Evolutionary conservation across 768 basidiomycete species (phyloP).

Genomic region (Lactifluus pinguis): DNA sequence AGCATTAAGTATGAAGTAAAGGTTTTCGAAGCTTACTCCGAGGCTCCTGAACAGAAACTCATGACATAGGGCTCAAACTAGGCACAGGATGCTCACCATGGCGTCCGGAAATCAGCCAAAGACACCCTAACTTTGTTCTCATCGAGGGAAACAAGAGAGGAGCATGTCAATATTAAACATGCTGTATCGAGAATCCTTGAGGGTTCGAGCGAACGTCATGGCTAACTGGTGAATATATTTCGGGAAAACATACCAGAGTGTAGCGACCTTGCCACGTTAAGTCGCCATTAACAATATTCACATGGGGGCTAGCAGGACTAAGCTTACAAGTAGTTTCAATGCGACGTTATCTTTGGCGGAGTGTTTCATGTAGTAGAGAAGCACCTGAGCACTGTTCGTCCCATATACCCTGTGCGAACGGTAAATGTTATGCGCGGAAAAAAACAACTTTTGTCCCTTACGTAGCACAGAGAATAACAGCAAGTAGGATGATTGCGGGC

Average conservation of each 20-base stretch:
- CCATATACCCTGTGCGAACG: neutral
- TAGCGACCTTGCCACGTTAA: neutral
- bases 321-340: neutral
- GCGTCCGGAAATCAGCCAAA: neutral
- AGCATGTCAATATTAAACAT: neutral
- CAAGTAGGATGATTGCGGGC: neutral
- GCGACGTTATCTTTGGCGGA: neutral
- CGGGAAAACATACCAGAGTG: neutral
- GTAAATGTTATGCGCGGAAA: neutral
- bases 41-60: neutral
- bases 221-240: neutral
- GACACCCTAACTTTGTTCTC: neutral
- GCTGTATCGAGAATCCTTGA: neutral
- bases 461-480: neutral
- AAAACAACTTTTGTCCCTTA: neutral
- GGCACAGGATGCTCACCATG: neutral
- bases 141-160: neutral
- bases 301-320: neutral
- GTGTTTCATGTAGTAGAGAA: neutral
- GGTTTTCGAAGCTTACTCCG: neutral
- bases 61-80: neutral
- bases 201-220: neutral
- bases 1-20: neutral
- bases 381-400: neutral
- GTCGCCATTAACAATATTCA: neutral